These are phyloP conservation scores for Lolium rigidum DNA, from an alignment of 176 grass and related monocot species.

Conservation along the genomic window DNA sequence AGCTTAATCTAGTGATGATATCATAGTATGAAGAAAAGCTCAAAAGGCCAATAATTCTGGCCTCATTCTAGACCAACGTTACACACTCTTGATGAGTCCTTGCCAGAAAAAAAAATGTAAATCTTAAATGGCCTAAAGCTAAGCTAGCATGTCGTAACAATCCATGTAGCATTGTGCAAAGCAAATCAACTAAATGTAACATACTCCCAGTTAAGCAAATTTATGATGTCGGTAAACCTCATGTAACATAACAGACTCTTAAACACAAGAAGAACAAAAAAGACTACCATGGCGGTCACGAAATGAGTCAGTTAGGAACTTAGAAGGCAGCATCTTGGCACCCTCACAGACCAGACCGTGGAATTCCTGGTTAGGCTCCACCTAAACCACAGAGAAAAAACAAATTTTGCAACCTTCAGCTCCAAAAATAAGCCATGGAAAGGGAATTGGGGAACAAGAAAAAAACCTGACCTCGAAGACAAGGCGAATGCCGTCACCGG, in stretches of 20 bases:
- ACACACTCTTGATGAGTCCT: no score
- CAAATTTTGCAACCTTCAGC: not conserved
- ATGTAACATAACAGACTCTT: not conserved
- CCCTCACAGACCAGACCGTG: conserved; percentile 90
- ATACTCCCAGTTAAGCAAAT: not conserved
- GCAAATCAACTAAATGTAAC: conserved; percentile 6
- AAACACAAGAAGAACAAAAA: not conserved
- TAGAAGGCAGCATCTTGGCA: conserved; percentile 88
- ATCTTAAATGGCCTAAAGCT: no score
- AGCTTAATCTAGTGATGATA: not conserved
- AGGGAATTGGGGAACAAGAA: not conserved
- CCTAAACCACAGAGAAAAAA: conserved; percentile 55
- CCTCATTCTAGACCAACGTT: not conserved
- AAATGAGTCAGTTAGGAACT: conserved; percentile 87
- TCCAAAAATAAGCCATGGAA: conserved; percentile 1
- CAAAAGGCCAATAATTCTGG: not conserved
- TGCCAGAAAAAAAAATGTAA: no score
- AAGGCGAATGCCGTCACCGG: conserved; percentile 87
- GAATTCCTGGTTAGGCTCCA: conserved; percentile 97
- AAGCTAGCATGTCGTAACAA: no score
- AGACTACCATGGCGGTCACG: conserved; percentile 66
- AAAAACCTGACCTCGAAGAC: conserved; percentile 72
- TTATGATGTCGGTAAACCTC: not conserved
- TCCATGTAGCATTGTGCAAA: not conserved
- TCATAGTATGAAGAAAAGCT: not conserved